Percentiles rank a stretch among this genome's conserved stretches.
These are phyloP conservation scores for Didymella exigua DNA, from an alignment of 2,329 filamentous ascomycete genomes.

Conservation along the genomic window DNA sequence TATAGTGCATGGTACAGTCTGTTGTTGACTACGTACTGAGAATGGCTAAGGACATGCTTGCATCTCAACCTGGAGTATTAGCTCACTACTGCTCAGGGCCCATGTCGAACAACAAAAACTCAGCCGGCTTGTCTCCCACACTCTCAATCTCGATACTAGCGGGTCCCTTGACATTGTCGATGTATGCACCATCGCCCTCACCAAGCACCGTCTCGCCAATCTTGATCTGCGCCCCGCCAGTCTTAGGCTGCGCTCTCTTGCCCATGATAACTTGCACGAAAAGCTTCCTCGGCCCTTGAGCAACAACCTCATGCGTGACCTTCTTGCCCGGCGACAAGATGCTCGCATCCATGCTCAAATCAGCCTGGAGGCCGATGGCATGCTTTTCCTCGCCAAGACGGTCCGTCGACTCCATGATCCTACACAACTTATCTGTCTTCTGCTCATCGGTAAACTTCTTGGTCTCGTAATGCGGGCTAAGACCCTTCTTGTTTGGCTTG, in stretches of 20 bases:
- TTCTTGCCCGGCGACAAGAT: conserved; percentile 69
- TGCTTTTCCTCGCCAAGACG: conserved; percentile 68
- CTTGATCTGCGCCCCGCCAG: conserved; percentile 73
- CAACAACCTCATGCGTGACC: conserved; percentile 77
- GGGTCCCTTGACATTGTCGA: conserved; percentile 59
- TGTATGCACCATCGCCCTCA: conserved; percentile 83
- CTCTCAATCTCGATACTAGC: conserved; percentile 55
- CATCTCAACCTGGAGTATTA: not conserved
- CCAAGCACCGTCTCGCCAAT: conserved; percentile 68
- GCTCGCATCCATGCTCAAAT: conserved; percentile 81
- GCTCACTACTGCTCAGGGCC: conserved; percentile 36
- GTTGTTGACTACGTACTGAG: not conserved
- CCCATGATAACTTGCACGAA: conserved; percentile 82
- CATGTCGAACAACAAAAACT: conserved; percentile 59
- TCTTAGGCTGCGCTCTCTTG: conserved; percentile 60
- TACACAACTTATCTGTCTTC: conserved; percentile 73
- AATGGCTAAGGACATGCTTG: not conserved
- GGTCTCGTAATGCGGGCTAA: conserved; percentile 79
- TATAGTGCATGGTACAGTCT: not conserved
- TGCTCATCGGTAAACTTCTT: conserved; percentile 72
- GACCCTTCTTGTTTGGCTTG: conserved; percentile 73
- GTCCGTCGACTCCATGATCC: conserved; percentile 76
- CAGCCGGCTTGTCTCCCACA: conserved; percentile 53
- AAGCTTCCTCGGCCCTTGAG: conserved; percentile 68
- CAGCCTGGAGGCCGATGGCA: conserved; percentile 79